phyloP scores from a whole-genome alignment of 306 rosid species.

The Vigna unguiculata region DNA sequence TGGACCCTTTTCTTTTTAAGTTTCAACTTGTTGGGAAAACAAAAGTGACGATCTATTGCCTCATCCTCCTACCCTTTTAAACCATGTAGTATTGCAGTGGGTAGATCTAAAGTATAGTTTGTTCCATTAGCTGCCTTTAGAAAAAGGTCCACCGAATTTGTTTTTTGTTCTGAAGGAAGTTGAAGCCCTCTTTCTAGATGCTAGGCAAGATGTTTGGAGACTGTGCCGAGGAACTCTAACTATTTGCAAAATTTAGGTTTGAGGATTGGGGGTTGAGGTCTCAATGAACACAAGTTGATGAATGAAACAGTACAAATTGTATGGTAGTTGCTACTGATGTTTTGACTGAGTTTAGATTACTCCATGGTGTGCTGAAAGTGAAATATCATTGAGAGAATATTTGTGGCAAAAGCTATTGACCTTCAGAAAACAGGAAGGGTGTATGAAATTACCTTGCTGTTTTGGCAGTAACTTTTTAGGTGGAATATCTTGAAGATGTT shows the following conservation, averaged over 20 bases:
- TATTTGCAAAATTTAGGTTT: conserved; percentile 14
- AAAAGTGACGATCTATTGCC: not conserved
- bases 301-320: not conserved
- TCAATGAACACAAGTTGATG: conserved; percentile 18
- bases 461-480: conserved; percentile 10
- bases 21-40: conserved; percentile 33
- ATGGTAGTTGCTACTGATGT: conserved; percentile 10
- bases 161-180: not conserved
- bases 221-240: conserved; percentile 18
- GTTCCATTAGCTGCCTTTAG: conserved; percentile 10
- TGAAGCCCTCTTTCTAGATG: conserved; percentile 33
- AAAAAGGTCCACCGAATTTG: not conserved
- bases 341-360: conserved; percentile 9
- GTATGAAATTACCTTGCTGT: conserved; percentile 10
- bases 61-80: conserved; percentile 24
- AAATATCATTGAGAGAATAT: not conserved
- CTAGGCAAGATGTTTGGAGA: conserved; percentile 12
- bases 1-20: not conserved
- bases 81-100: conserved; percentile 28
- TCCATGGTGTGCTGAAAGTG: conserved; percentile 18
- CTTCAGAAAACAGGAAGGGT: not conserved
- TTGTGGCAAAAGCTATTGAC: conserved; percentile 4
- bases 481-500: conserved; percentile 19
- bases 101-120: conserved; percentile 19
- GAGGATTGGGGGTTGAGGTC: conserved; percentile 24